Conservation (phyloP, 345 rosid species). For the Hypericum perforatum region DNA sequence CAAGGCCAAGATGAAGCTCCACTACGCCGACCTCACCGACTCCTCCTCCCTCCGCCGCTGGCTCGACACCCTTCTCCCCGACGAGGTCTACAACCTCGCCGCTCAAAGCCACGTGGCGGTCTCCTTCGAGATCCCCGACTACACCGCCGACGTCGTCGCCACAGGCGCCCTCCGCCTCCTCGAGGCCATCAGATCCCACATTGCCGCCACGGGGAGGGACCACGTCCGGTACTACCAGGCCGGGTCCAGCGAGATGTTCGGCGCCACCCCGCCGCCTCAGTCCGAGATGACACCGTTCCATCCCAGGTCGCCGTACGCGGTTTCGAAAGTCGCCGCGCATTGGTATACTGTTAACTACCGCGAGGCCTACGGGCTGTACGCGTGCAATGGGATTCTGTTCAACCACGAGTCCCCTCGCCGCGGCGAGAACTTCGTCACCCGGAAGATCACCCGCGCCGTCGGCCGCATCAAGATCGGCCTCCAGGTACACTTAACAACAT, state of each 20-base stretch:
- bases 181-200: conserved; percentile 90
- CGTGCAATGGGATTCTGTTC: conserved; percentile 85
- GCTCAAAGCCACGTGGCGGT: conserved; percentile 96
- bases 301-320: conserved; percentile 96
- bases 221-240: conserved; percentile 80
- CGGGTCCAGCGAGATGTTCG: conserved; percentile 96
- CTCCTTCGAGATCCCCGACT: conserved; percentile 93
- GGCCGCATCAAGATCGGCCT: conserved; percentile 82
- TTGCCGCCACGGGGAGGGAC: conserved; percentile 52
- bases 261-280: conserved; percentile 87
- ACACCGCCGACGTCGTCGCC: conserved; percentile 90
- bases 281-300: conserved; percentile 77
- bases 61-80: conserved; percentile 77
- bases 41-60: conserved; percentile 96
- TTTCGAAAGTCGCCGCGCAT: conserved; percentile 85
- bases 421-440: conserved; percentile 87
- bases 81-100: conserved; percentile 90
- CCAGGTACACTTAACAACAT: too few species aligned
- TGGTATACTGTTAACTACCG: conserved; percentile 98
- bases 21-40: conserved; percentile 74
- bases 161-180: conserved; percentile 89
- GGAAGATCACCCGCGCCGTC: conserved; percentile 88
- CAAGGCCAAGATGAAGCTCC: conserved; percentile 87
- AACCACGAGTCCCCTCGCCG: conserved; percentile 92
- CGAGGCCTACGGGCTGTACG: conserved; percentile 76